phyloP scores from a whole-genome alignment of 306 rosid species.

The Pterocarpus macrocarpus region DNA sequence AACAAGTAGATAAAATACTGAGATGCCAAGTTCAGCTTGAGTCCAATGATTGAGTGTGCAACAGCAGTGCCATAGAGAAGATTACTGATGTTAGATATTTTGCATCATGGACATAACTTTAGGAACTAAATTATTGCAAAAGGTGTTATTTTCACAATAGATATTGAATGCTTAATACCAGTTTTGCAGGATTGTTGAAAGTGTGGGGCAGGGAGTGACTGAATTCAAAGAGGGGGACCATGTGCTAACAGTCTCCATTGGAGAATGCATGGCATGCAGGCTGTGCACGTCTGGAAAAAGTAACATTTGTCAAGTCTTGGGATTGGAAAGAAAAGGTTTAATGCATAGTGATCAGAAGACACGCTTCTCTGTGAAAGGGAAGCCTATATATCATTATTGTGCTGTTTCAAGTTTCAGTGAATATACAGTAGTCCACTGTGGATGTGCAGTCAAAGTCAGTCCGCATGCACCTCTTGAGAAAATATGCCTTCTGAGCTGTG shows the following conservation, averaged over 20 bases:
- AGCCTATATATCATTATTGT: slow-evolving; percentile 89
- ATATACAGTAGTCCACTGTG: slow-evolving; percentile 89
- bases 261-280: slow-evolving; percentile 86
- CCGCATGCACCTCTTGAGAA: slow-evolving; percentile 77
- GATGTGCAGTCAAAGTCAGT: slow-evolving; percentile 92
- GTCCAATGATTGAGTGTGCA: slow-evolving; percentile 11
- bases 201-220: slow-evolving; percentile 85
- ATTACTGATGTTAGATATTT: slow-evolving; percentile 20
- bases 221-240: slow-evolving; percentile 87
- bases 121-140: slow-evolving; percentile 13
- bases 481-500: slow-evolving; percentile 92
- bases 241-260: slow-evolving; percentile 89
- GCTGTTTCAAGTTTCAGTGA: slow-evolving; percentile 98
- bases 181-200: slow-evolving; percentile 89
- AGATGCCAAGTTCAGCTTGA: slow-evolving; percentile 8
- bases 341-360: slow-evolving; percentile 97
- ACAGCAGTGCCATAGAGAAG: no score
- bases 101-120: slow-evolving; percentile 5
- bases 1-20: no score
- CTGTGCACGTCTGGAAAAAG: slow-evolving; percentile 83
- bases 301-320: slow-evolving; percentile 82
- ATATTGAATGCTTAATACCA: slow-evolving; percentile 11
- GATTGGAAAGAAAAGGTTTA: slow-evolving; percentile 85
- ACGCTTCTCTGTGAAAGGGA: slow-evolving; percentile 83
- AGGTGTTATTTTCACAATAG: slow-evolving; percentile 12